A percentile compares a stretch with the other conserved stretches of the same genome.
Evolutionary conservation across 805 yeast genomes (phyloP).

Genomic region (Hanseniaspora jakobsenii): DNA sequence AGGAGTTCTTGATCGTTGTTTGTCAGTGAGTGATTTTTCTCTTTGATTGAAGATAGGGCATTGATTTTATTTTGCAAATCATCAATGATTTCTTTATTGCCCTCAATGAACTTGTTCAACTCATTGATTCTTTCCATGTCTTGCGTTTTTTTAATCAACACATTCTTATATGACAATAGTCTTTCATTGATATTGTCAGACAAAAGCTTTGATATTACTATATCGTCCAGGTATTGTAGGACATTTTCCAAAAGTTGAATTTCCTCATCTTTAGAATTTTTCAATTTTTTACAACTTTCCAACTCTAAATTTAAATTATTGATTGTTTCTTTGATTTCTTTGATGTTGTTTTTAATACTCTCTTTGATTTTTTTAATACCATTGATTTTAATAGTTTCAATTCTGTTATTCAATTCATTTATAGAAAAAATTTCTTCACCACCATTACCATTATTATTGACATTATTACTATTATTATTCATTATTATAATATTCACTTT

Average conservation of each 20-base stretch:
- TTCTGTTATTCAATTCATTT: no score
- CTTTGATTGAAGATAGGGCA: neutral
- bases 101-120: neutral
- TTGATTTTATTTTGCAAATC: neutral
- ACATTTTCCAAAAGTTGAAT: no score
- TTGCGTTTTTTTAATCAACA: neutral
- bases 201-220: no score
- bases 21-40: neutral
- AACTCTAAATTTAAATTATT: conserved; percentile 2
- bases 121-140: conserved; percentile 2
- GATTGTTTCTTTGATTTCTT: neutral
- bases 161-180: no score
- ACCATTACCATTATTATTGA: neutral
- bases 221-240: no score
- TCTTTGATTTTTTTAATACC: neutral
- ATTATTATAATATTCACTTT: neutral
- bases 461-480: neutral
- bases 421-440: no score
- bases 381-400: no score
- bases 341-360: neutral
- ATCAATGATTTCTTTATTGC: neutral
- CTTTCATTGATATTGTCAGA: no score
- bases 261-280: no score
- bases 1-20: neutral
- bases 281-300: neutral